These are phyloP conservation scores for Conoideocrella luteorostrata DNA, from an alignment of 2,329 filamentous ascomycete species.

Conservation along the genomic window DNA sequence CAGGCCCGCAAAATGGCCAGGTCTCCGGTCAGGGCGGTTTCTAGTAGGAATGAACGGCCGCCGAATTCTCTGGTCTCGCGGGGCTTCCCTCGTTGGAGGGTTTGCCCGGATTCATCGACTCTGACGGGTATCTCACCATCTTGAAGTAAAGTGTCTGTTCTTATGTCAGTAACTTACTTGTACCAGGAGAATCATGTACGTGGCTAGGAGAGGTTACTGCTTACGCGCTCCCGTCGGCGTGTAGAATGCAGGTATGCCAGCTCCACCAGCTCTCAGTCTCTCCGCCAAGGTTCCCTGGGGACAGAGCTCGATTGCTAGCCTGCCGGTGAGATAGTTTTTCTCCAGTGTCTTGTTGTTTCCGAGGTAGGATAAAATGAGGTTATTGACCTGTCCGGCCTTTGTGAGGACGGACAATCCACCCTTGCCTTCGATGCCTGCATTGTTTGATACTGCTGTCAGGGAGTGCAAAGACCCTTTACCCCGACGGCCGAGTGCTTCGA, in stretches of 20 bases:
- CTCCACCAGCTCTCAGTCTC: constrained; percentile 64
- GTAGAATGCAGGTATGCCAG: constrained; percentile 75
- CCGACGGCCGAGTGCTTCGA: constrained; percentile 57
- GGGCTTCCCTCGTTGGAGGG: constrained; percentile 57
- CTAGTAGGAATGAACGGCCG: constrained; percentile 69
- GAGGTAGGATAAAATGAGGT: constrained; percentile 69
- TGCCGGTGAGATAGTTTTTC: constrained; percentile 66
- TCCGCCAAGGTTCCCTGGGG: constrained; percentile 71
- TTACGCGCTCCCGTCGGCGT: constrained; percentile 65
- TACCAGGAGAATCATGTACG: background rate
- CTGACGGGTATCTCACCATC: constrained; percentile 61
- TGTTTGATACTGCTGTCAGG: constrained; percentile 74
- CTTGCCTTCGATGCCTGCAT: constrained; percentile 63
- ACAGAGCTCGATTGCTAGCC: constrained; percentile 68
- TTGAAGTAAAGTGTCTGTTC: constrained; percentile 56
- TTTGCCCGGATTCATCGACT: constrained; percentile 51
- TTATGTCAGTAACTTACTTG: background rate
- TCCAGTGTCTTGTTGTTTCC: constrained; percentile 73
- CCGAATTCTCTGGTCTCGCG: constrained; percentile 69
- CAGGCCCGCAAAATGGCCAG: constrained; percentile 71
- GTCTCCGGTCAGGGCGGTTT: constrained; percentile 68
- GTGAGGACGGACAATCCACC: constrained; percentile 64
- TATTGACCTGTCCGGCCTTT: constrained; percentile 61
- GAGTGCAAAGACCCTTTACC: constrained; percentile 56
- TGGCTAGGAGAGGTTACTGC: too few species aligned